Base-by-base conservation (phyloP, 31 red algal genomes). In the Asparagopsis taxiformis region DNA sequence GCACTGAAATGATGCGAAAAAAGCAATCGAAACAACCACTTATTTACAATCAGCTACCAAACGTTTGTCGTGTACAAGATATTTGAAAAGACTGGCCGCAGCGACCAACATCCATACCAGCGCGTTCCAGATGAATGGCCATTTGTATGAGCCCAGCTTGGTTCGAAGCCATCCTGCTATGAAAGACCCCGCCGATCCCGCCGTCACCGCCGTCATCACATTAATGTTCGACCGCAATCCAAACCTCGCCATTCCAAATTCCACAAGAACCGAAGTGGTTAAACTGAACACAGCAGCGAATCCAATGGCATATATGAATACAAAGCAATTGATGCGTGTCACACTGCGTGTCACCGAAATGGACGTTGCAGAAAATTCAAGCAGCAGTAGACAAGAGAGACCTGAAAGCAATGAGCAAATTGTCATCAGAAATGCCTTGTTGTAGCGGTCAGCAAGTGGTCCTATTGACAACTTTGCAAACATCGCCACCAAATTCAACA, bases 231-330 rank as follows among this genome's bases (percentile, higher is more conserved):
- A 83, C 38, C 87, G 59, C 1, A 84, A 39, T 0, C 69, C 77
- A 38, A 91, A 51, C 36, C 76, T 66, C n/a, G 31, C 3, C 41
- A 38, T 69, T 23, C 87, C 87, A 77, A 91, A 83, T 33, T 91
- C 77, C 2, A 64, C 70, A 44, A 91, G 71, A 38, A 81, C 48
- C 3, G 78, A 52, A 11, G 77, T 91, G 3, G 77, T 81, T 0
- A 83, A 34, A 62, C 78, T 91, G 49, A 91, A 91, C 1, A 83
- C 68, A 11, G 65, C 77, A 0, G 77, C 76, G 55, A 83, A 91
- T 8, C 34, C 56, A 0, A 80, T 38, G 1, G 84, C 38, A 58
- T 72, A 86, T 0, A 86, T 67, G 20, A 74, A 26, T 26, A 86
- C 69, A 67, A 80, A 90, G 2, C 23, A 48, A 17, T 38, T 59